Conservation (phyloP, 352 stramenopile species). For the Globisporangium solare region DNA sequence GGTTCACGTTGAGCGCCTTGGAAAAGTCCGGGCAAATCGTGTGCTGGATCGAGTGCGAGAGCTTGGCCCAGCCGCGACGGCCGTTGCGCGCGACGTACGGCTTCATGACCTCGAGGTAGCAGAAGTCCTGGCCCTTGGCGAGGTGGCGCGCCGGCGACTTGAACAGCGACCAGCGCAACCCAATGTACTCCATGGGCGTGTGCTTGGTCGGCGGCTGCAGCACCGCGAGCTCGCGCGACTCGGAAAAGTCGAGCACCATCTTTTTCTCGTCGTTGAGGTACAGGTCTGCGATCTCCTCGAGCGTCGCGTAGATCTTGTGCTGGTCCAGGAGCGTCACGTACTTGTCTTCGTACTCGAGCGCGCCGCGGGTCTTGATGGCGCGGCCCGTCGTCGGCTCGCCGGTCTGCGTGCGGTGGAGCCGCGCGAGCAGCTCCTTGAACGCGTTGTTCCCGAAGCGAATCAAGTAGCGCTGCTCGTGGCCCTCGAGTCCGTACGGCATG, state of each 20-base stretch:
- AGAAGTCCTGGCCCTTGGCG: constrained; percentile 67
- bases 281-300: constrained; percentile 64
- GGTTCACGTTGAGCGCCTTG: constrained; percentile 32
- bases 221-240: constrained; percentile 47
- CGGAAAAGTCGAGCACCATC: constrained; percentile 72
- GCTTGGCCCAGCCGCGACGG: constrained; percentile 64
- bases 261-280: constrained; percentile 61
- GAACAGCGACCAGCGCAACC: constrained; percentile 67
- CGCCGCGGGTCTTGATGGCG: constrained; percentile 12
- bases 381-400: background rate
- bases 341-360: constrained; percentile 24
- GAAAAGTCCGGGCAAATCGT: constrained; percentile 50
- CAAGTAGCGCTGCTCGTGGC: constrained; percentile 36
- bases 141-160: constrained; percentile 50
- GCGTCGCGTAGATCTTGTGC: constrained; percentile 49
- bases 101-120: constrained; percentile 72
- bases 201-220: constrained; percentile 32
- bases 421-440: constrained; percentile 39
- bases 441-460: constrained; percentile 34
- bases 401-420: constrained; percentile 28
- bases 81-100: constrained; percentile 46
- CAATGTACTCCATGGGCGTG: constrained; percentile 46
- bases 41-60: constrained; percentile 67
- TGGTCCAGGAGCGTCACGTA: constrained; percentile 49
- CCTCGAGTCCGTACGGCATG: constrained; percentile 20